These are phyloP conservation scores for Saraca asoca DNA, from an alignment of 331 rosid species.

Conservation along the genomic window DNA sequence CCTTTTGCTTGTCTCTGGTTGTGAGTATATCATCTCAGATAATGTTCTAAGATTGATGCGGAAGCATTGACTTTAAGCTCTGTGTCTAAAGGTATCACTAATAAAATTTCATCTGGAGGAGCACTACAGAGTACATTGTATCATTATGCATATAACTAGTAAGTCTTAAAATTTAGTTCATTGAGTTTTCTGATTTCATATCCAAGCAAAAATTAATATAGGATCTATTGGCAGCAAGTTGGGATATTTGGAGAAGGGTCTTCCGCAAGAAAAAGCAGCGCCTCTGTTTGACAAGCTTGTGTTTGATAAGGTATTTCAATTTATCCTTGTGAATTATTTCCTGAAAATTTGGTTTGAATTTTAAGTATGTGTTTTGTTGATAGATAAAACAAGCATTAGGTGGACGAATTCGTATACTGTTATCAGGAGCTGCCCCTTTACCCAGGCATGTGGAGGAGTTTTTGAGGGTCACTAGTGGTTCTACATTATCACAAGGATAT, in stretches of 20 bases:
- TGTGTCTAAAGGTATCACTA: constrained; percentile 51
- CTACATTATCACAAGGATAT: constrained; percentile 81
- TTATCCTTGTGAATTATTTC: constrained; percentile 20
- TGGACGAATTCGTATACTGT: constrained; percentile 72
- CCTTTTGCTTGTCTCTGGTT: not conserved
- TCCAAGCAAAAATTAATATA: constrained; percentile 39
- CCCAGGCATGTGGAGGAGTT: constrained; percentile 85
- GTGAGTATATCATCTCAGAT: not conserved
- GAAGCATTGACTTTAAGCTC: constrained; percentile 29
- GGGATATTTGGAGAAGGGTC: constrained; percentile 77
- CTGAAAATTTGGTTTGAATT: constrained; percentile 15
- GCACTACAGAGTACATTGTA: constrained; percentile 58
- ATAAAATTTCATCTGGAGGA: constrained; percentile 82
- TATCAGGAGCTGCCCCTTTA: constrained; percentile 93
- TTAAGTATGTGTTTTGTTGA: constrained; percentile 29
- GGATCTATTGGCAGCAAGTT: constrained; percentile 63
- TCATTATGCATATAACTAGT: constrained; percentile 86
- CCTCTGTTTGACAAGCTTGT: constrained; percentile 82
- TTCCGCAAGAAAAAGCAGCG: constrained; percentile 78
- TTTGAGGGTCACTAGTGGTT: constrained; percentile 71
- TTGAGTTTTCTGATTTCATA: constrained; percentile 20
- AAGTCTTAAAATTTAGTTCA: constrained; percentile 29
- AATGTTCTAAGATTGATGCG: no score
- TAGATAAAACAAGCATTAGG: constrained; percentile 84
- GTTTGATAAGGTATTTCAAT: constrained; percentile 68